Percentiles rank a stretch among this genome's conserved stretches.
Conservation (phyloP, 2,329 filamentous ascomycete species). For the Albifimbria verrucaria region DNA sequence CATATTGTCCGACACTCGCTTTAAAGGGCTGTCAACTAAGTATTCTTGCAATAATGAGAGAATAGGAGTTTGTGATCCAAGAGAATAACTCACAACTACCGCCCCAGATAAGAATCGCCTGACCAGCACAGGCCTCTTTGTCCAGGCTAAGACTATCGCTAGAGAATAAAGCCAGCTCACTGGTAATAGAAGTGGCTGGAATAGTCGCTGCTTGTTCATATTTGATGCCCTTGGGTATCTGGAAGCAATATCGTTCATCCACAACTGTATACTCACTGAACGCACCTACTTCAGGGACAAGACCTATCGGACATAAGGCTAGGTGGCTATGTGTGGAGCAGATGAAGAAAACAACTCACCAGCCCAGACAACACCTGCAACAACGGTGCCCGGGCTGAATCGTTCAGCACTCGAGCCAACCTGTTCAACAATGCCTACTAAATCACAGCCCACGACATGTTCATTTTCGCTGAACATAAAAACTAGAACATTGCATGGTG, state of each 20-base stretch:
- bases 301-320: slow-evolving; percentile 15
- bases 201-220: slow-evolving; percentile 28
- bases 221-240: slow-evolving; percentile 23
- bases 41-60: not conserved
- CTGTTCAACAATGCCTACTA: slow-evolving; percentile 30
- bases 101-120: slow-evolving; percentile 34
- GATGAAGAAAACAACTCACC: slow-evolving; percentile 12
- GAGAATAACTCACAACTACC: slow-evolving; percentile 37
- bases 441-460: slow-evolving; percentile 34
- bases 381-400: slow-evolving; percentile 13
- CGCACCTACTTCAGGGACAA: slow-evolving; percentile 27
- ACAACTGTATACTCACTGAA: slow-evolving; percentile 34
- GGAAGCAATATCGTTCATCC: slow-evolving; percentile 35
- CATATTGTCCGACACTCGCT: slow-evolving; percentile 29
- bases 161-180: slow-evolving; percentile 36
- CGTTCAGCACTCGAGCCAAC: slow-evolving; percentile 22
- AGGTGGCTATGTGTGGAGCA: not conserved
- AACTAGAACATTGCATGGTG: not conserved
- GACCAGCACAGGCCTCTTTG: slow-evolving; percentile 2
- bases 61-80: no score
- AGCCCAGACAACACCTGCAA: slow-evolving; percentile 25
- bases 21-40: not conserved
- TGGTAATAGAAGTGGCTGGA: slow-evolving; percentile 32
- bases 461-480: slow-evolving; percentile 36
- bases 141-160: slow-evolving; percentile 28